A percentile compares a stretch with the other conserved stretches of the same genome.
These are phyloP conservation scores for Mollisia scopiformis DNA, from an alignment of 2,329 filamentous ascomycete genomes.

Conservation along the genomic window DNA sequence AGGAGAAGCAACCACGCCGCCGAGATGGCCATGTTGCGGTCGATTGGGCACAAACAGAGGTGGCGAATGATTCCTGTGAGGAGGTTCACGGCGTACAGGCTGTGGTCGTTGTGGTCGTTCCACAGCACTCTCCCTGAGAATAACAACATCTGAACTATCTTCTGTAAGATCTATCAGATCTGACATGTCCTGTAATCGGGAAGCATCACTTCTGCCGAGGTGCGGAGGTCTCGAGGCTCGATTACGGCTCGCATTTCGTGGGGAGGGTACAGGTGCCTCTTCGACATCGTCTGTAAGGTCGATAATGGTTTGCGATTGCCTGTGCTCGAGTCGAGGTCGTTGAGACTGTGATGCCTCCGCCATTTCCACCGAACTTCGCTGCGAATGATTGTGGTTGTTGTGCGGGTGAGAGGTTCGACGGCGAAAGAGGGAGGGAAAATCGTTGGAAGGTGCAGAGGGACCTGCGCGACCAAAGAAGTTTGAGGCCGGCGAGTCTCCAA, in stretches of 20 bases:
- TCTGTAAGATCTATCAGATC: constrained; percentile 56
- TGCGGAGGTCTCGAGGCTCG: constrained; percentile 28
- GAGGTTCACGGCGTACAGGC: neutral
- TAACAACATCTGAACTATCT: constrained; percentile 42
- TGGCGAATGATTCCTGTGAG: constrained; percentile 7
- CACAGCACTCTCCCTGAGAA: constrained; percentile 34
- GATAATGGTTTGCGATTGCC: constrained; percentile 34
- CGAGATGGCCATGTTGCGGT: neutral
- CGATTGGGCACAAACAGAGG: constrained; percentile 9
- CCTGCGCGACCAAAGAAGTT: constrained; percentile 16
- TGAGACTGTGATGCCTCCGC: constrained; percentile 22
- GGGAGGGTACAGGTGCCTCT: neutral
- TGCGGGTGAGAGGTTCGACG: constrained; percentile 33
- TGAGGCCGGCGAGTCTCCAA: constrained; percentile 23
- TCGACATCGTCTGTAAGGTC: constrained; percentile 37
- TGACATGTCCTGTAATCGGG: constrained; percentile 22
- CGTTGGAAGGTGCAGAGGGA: constrained; percentile 12
- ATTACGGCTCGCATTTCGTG: constrained; percentile 4
- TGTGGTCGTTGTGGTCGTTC: constrained; percentile 19
- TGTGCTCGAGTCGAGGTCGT: constrained; percentile 29
- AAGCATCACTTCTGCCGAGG: constrained; percentile 33
- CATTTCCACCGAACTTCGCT: constrained; percentile 28
- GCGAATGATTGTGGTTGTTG: constrained; percentile 25
- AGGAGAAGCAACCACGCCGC: neutral
- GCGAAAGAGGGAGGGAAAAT: constrained; percentile 17